These are phyloP conservation scores for Scenedesmus sp. DNA, from an alignment of 163 green algal species.

Conservation along the genomic window DNA sequence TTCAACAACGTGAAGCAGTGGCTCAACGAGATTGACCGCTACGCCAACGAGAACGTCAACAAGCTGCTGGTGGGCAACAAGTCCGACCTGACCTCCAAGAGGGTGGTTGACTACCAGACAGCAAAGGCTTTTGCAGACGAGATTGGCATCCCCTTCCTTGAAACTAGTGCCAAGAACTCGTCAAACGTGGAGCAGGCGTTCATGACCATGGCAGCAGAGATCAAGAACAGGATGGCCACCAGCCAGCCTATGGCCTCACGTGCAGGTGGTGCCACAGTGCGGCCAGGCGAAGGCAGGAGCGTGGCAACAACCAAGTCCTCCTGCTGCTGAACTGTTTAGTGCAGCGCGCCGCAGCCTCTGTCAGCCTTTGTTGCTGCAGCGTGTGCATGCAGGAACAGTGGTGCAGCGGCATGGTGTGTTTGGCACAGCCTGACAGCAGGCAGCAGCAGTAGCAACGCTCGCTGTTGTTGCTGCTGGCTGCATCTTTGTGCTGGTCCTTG, in stretches of 20 bases:
- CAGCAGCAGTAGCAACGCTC: background rate
- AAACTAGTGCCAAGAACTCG: conserved; percentile 98
- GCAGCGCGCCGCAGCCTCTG: background rate
- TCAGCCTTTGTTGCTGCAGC: background rate
- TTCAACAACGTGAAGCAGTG: conserved; percentile 99
- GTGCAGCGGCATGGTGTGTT: background rate
- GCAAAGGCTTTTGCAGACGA: conserved; percentile 99
- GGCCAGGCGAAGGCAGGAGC: conserved; percentile 84
- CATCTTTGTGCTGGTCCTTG: background rate
- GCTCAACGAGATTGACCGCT: conserved; percentile 99
- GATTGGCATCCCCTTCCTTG: conserved; percentile 99
- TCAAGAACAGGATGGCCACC: conserved; percentile 91
- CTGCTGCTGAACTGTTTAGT: conserved; percentile 74
- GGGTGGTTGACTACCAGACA: conserved; percentile 95
- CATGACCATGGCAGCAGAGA: conserved; percentile 99
- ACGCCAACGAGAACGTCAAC: conserved; percentile 99
- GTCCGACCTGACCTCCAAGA: conserved; percentile 95
- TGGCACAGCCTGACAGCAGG: background rate
- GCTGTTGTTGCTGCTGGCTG: background rate
- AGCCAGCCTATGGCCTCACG: conserved; percentile 82
- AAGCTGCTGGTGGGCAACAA: conserved; percentile 99
- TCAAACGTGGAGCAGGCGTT: conserved; percentile 99
- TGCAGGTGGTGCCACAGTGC: conserved; percentile 79
- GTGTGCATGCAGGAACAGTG: background rate
- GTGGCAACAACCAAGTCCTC: conserved; percentile 78